Percentiles rank a stretch among this genome's conserved stretches.
Evolutionary conservation across 2,329 filamentous ascomycete species (phyloP).

Genomic region (Alternaria gansuensis): DNA sequence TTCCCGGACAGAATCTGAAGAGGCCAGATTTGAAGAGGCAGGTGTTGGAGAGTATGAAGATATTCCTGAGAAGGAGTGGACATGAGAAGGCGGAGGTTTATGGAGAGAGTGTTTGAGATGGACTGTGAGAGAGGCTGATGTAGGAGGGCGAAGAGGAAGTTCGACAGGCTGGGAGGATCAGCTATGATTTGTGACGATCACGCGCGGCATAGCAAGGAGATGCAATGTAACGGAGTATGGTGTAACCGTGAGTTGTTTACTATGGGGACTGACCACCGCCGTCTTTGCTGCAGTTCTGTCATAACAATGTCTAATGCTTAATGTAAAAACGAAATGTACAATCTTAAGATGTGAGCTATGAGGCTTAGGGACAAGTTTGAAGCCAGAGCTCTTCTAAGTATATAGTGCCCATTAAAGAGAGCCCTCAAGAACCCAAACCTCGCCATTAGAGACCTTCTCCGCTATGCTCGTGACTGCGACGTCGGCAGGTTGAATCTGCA

Average conservation of each 20-base stretch:
- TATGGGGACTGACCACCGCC: not conserved
- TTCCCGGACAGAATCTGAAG: conserved; percentile 69
- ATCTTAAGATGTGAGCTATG: not conserved
- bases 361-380: too few relatives aligned
- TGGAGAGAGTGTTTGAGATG: conserved; percentile 29
- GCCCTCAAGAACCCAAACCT: conserved; percentile 79
- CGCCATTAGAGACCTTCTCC: conserved; percentile 83
- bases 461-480: conserved; percentile 80
- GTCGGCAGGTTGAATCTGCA: conserved; percentile 77
- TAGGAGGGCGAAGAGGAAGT: not conserved
- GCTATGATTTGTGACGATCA: not conserved
- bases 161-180: too few relatives aligned
- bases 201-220: not conserved
- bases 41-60: conserved; percentile 79
- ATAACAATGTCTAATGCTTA: not conserved
- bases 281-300: not conserved
- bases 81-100: conserved; percentile 56
- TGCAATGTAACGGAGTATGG: not conserved
- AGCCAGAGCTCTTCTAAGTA: fast-evolving
- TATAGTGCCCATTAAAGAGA: conserved; percentile 57
- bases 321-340: not conserved
- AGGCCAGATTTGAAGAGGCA: conserved; percentile 66
- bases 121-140: not conserved
- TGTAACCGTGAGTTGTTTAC: not conserved
- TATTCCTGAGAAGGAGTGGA: conserved; percentile 68